phyloP scores from a whole-genome alignment of 352 stramenopile species.

The Thalassiosira hispida region DNA sequence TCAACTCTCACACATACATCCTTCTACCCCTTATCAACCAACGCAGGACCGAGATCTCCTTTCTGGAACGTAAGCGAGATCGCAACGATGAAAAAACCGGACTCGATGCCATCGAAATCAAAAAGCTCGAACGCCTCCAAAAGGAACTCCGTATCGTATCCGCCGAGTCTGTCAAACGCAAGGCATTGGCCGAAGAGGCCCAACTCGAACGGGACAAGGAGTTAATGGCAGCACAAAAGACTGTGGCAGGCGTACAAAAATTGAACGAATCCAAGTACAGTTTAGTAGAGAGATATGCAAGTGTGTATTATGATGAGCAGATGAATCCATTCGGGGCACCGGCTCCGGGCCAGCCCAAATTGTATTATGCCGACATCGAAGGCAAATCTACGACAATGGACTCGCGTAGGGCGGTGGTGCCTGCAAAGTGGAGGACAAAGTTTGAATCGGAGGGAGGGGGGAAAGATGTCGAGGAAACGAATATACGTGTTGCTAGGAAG shows the following conservation, averaged over 20 bases:
- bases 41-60: conserved; percentile 40
- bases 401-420: conserved; percentile 40
- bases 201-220: conserved; percentile 42
- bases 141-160: conserved; percentile 78
- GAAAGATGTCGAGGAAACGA: neutral
- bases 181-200: conserved; percentile 41
- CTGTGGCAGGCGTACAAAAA: conserved; percentile 37
- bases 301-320: conserved; percentile 76
- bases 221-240: conserved; percentile 29
- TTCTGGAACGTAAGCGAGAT: conserved; percentile 48
- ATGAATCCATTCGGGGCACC: conserved; percentile 82
- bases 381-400: conserved; percentile 51
- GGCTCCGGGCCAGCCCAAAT: conserved; percentile 65
- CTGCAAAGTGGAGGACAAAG: conserved; percentile 35
- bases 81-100: conserved; percentile 40
- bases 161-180: conserved; percentile 25
- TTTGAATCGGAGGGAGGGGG: conserved; percentile 32
- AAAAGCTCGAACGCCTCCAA: conserved; percentile 73
- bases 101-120: conserved; percentile 50
- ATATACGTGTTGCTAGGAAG: conserved; percentile 11
- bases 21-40: no score
- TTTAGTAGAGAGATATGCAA: conserved; percentile 63
- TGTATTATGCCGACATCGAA: conserved; percentile 64
- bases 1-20: neutral
- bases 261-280: conserved; percentile 55